Base-by-base conservation (phyloP, 495 filamentous ascomycete species). In the Xylaria sp. region DNA sequence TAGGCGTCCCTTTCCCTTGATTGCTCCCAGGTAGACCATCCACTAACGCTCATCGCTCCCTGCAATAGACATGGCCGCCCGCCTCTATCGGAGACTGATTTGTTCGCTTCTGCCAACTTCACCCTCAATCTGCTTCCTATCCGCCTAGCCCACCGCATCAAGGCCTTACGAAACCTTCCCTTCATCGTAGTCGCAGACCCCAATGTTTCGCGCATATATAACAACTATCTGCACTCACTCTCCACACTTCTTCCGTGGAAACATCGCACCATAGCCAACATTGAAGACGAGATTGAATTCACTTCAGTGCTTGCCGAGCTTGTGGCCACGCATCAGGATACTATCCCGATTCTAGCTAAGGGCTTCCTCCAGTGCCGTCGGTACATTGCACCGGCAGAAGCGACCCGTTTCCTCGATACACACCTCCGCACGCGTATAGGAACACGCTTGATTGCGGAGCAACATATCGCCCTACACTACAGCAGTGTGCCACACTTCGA, bases 141-240 rank as follows among this genome's bases (percentile, higher is more conserved):
- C 67, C 93, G 96, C n/a, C 89, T 99, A 19, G 97, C 96, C 3
- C 94, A 96, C 76, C 93, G 96, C 46, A 96, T 98, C 58, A 91
- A 97, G 80, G 92, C 93, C 2, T 82, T 99, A 15, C 90, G 95
- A 67, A 97, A 97, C 81, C 88, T 99, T 4, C 97, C 96, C 1
- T 99, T 93, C 81, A 99, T 99, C 75, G 95, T 99, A 57, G 96
- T 99, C 21, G 94, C 95, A 0, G 98, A 98, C 79, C 93, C 94
- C 1, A 92, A 97, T 76, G 93, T 98, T 65, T 90, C 91, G 40
- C 90, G 89, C 72, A 98, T 99, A 68, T 97, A 98, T 83, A 88
- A 92, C 77, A 98, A 97, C 81, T 99, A 99, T 81, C 82, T 95
- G 50, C 94, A 97, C 77, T 97, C 93, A 5, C 85, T 98, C 1